A percentile compares a stretch with the other conserved stretches of the same genome.
These are phyloP conservation scores for Ophiostoma sp. DNA, from an alignment of 2,329 filamentous ascomycete genomes.

Conservation along the genomic window DNA sequence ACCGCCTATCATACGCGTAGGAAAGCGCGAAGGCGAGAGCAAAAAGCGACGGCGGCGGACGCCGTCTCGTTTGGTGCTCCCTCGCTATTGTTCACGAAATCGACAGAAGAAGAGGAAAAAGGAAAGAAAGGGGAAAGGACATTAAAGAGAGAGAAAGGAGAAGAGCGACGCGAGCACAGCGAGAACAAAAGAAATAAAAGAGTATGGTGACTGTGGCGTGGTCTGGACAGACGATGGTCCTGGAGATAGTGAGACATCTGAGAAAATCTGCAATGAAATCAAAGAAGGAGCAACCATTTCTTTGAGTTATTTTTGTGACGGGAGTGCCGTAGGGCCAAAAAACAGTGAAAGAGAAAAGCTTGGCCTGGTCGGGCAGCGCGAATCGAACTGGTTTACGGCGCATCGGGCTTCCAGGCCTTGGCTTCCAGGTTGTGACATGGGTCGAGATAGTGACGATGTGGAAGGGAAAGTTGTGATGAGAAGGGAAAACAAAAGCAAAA, in stretches of 20 bases:
- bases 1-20: neutral
- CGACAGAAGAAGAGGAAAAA: neutral
- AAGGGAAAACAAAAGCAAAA: neutral
- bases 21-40: neutral
- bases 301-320: neutral
- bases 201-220: neutral
- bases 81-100: neutral
- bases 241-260: neutral
- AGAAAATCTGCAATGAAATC: neutral
- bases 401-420: neutral
- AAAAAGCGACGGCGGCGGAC: neutral
- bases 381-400: slow-evolving; percentile 3
- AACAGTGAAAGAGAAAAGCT: neutral
- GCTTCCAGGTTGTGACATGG: neutral
- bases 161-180: neutral
- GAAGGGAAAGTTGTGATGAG: neutral
- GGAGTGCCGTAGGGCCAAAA: neutral
- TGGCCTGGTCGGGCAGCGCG: neutral
- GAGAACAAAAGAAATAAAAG: neutral
- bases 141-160: neutral
- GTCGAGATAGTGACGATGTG: neutral
- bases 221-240: neutral
- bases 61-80: neutral
- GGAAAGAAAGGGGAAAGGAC: neutral
- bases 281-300: neutral